Percentiles rank a stretch among this genome's conserved stretches.
These are phyloP conservation scores for Blastomyces emzantsi DNA, from an alignment of 2,329 filamentous ascomycete genomes.

Conservation along the genomic window DNA sequence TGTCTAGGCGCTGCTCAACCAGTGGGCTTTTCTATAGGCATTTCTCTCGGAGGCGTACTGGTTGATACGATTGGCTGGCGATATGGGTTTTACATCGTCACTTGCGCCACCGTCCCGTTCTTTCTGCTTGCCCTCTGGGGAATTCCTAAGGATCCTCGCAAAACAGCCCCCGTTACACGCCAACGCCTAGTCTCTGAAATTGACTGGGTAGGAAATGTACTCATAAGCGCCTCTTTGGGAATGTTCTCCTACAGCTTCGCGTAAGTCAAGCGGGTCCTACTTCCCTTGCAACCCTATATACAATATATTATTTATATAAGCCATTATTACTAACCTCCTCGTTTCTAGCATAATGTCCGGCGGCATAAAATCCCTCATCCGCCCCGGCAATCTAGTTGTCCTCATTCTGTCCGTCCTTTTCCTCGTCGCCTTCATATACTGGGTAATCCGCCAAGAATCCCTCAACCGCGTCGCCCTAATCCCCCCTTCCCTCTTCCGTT, in stretches of 20 bases:
- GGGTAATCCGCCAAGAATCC: constrained; percentile 43
- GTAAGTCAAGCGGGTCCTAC: neutral
- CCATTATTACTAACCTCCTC: neutral
- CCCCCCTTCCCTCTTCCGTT: constrained; percentile 51
- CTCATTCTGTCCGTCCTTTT: constrained; percentile 18
- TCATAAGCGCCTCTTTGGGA: constrained; percentile 6
- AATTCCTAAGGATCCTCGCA: constrained; percentile 26
- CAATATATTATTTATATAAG: neutral
- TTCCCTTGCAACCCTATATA: neutral
- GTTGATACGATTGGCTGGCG: constrained; percentile 46
- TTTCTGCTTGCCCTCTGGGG: constrained; percentile 34
- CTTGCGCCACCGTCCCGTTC: constrained; percentile 36
- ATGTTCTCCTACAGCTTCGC: constrained; percentile 9
- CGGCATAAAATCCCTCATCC: neutral
- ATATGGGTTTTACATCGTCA: constrained; percentile 43
- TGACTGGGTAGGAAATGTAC: constrained; percentile 6
- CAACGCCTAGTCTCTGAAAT: constrained; percentile 4
- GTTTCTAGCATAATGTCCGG: constrained; percentile 13
- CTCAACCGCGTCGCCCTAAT: constrained; percentile 44
- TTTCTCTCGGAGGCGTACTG: constrained; percentile 43
- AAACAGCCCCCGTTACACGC: neutral
- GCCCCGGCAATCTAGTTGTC: constrained; percentile 10
- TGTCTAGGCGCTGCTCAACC: constrained; percentile 42
- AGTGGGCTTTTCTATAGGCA: constrained; percentile 42
- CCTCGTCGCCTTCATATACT: constrained; percentile 43